A percentile compares a stretch with the other conserved stretches of the same genome.
Conservation (phyloP, 345 rosid species). For the Cardamine resedifolia region DNA sequence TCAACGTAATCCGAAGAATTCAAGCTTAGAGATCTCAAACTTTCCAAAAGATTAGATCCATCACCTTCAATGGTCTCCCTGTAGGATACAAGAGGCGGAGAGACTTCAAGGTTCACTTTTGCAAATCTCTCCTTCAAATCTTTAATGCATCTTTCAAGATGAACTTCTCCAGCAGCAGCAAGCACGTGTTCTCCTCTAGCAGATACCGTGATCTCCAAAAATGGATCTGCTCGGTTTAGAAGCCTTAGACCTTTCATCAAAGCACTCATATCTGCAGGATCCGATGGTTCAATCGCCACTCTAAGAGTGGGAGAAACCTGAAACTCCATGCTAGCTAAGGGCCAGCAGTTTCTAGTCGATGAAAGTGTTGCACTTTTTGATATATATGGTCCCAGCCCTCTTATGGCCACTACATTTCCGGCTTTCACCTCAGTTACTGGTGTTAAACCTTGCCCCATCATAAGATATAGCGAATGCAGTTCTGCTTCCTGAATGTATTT, state of each 20-base stretch:
- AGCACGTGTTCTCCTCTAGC: conserved; percentile 92
- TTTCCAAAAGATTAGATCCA: conserved; percentile 55
- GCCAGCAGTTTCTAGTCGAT: conserved; percentile 90
- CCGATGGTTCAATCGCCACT: conserved; percentile 93
- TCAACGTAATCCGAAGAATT: conserved; percentile 58
- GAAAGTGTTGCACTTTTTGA: conserved; percentile 89
- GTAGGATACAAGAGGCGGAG: conserved; percentile 88
- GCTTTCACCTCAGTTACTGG: conserved; percentile 80
- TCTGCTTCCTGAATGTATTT: conserved; percentile 87
- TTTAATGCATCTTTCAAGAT: conserved; percentile 85
- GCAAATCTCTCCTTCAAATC: conserved; percentile 94
- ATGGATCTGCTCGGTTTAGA: conserved; percentile 89
- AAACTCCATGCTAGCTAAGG: conserved; percentile 89
- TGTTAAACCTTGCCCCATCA: conserved; percentile 95
- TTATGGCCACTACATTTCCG: conserved; percentile 85
- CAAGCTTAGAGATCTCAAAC: conserved; percentile 54
- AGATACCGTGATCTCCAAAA: conserved; percentile 87
- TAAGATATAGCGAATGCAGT: conserved; percentile 79
- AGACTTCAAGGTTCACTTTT: conserved; percentile 77
- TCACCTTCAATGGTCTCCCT: conserved; percentile 86
- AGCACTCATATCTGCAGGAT: conserved; percentile 80
- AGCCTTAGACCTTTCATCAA: conserved; percentile 84
- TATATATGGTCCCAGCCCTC: conserved; percentile 91
- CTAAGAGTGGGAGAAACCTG: conserved; percentile 90
- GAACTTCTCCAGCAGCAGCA: conserved; percentile 97